A percentile compares a stretch with the other conserved stretches of the same genome.
These are phyloP conservation scores for Chrysochromulina tobinii DNA, from an alignment of 78 protist species.

Conservation along the genomic window DNA sequence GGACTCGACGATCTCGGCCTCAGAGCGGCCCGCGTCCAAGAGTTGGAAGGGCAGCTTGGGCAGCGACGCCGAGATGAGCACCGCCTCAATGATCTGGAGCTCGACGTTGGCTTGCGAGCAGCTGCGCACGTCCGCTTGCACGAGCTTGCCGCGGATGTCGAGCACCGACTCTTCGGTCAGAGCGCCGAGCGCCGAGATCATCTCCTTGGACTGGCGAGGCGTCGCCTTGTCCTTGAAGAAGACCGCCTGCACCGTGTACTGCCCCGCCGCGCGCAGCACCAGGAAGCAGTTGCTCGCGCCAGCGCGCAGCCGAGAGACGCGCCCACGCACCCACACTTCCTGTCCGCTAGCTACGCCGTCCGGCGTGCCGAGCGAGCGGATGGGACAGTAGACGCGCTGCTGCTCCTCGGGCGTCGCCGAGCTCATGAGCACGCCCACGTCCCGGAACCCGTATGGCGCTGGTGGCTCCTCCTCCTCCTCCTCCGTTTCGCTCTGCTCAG, in stretches of 20 bases:
- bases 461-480: no score
- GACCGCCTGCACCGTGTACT: background rate
- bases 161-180: background rate
- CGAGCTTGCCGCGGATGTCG: background rate
- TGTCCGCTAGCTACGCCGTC: no score
- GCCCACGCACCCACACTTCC: background rate
- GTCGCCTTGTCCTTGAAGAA: background rate
- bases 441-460: no score
- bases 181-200: background rate
- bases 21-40: slow-evolving; percentile 75
- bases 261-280: background rate
- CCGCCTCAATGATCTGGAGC: background rate
- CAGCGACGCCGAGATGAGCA: background rate
- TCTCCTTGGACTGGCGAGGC: background rate
- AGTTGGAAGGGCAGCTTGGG: slow-evolving; percentile 73
- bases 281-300: background rate
- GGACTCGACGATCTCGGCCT: slow-evolving; percentile 33
- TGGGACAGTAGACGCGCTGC: no score
- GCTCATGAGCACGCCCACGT: no score
- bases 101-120: background rate
- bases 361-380: no score
- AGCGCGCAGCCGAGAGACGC: background rate
- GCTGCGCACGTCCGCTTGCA: background rate
- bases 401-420: no score
- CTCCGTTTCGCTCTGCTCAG: no score